Percentiles rank a stretch among this genome's conserved stretches.
phyloP scores from a whole-genome alignment of 371 early-diverging fungal genomes.

The Circinella umbellata region DNA sequence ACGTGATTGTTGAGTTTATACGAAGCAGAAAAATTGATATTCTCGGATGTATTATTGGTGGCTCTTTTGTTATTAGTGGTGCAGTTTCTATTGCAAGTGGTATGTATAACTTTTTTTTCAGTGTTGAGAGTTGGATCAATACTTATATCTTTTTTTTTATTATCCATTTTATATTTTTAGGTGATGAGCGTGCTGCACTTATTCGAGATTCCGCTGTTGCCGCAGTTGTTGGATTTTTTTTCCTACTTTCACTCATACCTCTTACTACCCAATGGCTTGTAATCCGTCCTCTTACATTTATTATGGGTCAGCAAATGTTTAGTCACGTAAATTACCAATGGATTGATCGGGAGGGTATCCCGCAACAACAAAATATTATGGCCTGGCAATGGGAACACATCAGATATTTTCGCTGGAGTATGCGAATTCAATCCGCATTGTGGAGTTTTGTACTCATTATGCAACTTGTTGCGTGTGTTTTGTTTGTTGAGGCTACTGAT shows the following conservation, averaged over 20 bases:
- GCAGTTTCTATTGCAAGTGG: slow-evolving; percentile 41
- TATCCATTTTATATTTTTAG: slow-evolving; percentile 19
- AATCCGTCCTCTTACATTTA: slow-evolving; percentile 38
- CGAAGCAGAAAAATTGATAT: slow-evolving; percentile 36
- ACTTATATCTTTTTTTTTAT: not conserved
- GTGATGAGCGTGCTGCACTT: slow-evolving; percentile 46
- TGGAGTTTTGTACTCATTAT: slow-evolving; percentile 41
- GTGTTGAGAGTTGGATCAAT: not conserved
- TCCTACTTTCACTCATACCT: slow-evolving; percentile 50
- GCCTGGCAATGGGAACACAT: slow-evolving; percentile 42
- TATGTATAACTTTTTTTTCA: slow-evolving; percentile 2
- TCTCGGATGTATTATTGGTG: slow-evolving; percentile 42
- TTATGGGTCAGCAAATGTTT: slow-evolving; percentile 42
- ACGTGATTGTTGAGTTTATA: slow-evolving; percentile 30
- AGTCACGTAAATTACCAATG: slow-evolving; percentile 27
- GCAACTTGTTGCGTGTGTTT: slow-evolving; percentile 42
- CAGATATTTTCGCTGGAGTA: slow-evolving; percentile 27
- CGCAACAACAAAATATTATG: slow-evolving; percentile 17
- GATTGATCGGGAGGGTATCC: slow-evolving; percentile 29
- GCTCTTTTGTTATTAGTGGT: slow-evolving; percentile 48
- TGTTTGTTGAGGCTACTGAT: slow-evolving; percentile 38
- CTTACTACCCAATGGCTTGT: slow-evolving; percentile 37
- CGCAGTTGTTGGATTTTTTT: slow-evolving; percentile 43
- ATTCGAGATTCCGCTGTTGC: slow-evolving; percentile 52
- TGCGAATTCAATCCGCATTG: slow-evolving; percentile 23